A percentile compares a stretch with the other conserved stretches of the same genome.
Evolutionary conservation across 768 basidiomycete species (phyloP).

Genomic region (Dioszegia crocea): DNA sequence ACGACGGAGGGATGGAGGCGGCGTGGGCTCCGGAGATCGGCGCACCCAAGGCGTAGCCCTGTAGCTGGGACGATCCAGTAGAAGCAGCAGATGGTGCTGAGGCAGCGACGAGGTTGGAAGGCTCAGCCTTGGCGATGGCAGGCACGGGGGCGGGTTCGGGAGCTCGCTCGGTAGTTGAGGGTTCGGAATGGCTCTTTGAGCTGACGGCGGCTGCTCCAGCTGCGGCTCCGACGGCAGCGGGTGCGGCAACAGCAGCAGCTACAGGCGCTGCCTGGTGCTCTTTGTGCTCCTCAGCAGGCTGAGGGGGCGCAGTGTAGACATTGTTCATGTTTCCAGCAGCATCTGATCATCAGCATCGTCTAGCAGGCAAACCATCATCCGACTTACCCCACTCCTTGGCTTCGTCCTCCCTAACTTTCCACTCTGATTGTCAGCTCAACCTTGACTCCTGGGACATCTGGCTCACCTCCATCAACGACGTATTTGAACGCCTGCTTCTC

Average conservation of each 20-base stretch:
- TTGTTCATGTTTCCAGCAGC: slow-evolving; percentile 51
- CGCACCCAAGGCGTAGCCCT: too few relatives aligned
- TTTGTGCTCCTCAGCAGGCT: slow-evolving; percentile 15
- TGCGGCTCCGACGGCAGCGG: slow-evolving; percentile 6
- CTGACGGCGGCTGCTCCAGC: slow-evolving; percentile 5
- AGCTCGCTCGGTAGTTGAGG: neutral
- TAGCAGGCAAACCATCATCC: neutral
- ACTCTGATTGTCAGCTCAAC: slow-evolving; percentile 27
- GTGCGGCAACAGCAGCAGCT: slow-evolving; percentile 11
- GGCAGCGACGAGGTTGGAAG: slow-evolving; percentile 28
- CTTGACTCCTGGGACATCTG: neutral
- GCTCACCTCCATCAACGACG: slow-evolving; percentile 48
- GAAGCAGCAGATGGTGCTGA: slow-evolving; percentile 33
- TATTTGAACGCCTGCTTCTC: slow-evolving; percentile 50
- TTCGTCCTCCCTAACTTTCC: slow-evolving; percentile 49
- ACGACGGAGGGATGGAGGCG: neutral
- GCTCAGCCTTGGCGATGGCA: slow-evolving; percentile 21
- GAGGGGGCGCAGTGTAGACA: slow-evolving; percentile 47
- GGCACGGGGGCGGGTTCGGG: slow-evolving; percentile 8
- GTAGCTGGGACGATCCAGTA: neutral
- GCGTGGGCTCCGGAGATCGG: slow-evolving; percentile 4
- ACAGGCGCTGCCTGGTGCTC: slow-evolving; percentile 11
- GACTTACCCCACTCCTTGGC: slow-evolving; percentile 50
- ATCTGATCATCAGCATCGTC: slow-evolving; percentile 25
- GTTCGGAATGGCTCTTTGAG: neutral